These are phyloP conservation scores for Solanum corneliomulleri DNA, from an alignment of 257 asterid species.

Conservation along the genomic window DNA sequence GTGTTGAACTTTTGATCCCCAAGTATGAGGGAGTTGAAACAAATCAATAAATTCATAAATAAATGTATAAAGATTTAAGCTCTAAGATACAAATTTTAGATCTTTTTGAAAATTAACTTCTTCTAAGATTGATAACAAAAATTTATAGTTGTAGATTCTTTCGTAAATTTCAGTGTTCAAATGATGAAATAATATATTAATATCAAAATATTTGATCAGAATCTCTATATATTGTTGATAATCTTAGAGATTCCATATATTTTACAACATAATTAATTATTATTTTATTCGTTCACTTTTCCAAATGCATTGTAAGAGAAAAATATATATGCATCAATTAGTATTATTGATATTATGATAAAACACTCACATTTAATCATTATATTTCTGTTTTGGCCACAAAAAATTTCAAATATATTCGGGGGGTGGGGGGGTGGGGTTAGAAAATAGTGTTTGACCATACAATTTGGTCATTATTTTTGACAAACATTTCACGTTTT, in stretches of 20 bases:
- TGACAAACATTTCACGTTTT: too few species aligned
- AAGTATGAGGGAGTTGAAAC: neutral
- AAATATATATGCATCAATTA: neutral
- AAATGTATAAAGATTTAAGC: neutral
- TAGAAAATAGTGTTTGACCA: too few species aligned
- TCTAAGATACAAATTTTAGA: neutral
- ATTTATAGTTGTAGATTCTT: neutral
- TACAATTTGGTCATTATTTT: too few species aligned
- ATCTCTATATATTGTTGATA: neutral
- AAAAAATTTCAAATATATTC: too few species aligned
- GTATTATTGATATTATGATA: too few species aligned
- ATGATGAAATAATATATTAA: neutral
- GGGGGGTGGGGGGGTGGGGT: too few species aligned
- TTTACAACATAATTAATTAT: too few species aligned
- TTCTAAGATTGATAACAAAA: neutral
- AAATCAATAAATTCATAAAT: neutral
- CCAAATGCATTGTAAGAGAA: neutral
- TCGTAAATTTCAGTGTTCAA: neutral
- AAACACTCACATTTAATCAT: too few species aligned
- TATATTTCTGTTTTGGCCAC: too few species aligned
- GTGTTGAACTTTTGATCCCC: neutral
- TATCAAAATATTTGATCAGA: neutral
- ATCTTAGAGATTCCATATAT: neutral
- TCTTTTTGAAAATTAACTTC: neutral
- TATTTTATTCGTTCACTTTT: neutral